A percentile compares a stretch with the other conserved stretches of the same genome.
Evolutionary conservation across 2,329 filamentous ascomycete species (phyloP).

Genomic region (Pestalotiopsis sp.): DNA sequence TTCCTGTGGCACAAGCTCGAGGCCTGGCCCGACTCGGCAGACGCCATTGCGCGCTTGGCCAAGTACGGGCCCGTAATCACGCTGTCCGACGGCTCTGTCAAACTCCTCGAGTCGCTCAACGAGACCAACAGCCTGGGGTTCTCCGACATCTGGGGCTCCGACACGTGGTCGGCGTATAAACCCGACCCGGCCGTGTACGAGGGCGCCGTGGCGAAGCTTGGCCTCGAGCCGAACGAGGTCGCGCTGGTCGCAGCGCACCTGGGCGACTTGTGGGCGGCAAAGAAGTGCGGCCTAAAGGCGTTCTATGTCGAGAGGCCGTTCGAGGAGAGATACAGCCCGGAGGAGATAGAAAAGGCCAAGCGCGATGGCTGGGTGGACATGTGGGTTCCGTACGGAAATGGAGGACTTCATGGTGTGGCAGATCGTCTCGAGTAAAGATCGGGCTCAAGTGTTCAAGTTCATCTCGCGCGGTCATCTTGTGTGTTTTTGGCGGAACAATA

Average conservation of each 20-base stretch:
- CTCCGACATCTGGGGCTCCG: constrained; percentile 54
- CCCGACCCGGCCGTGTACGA: constrained; percentile 59
- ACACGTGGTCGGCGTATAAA: constrained; percentile 64
- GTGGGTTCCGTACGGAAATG: constrained; percentile 42
- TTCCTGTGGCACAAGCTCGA: constrained; percentile 61
- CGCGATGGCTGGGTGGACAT: constrained; percentile 59
- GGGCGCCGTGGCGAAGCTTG: constrained; percentile 54
- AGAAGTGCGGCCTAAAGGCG: constrained; percentile 56
- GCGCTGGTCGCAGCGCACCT: constrained; percentile 66
- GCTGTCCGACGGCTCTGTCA: constrained; percentile 62
- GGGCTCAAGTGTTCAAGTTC: too few species aligned
- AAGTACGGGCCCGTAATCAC: constrained; percentile 53
- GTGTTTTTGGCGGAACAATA: too few species aligned
- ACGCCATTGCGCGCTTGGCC: constrained; percentile 49
- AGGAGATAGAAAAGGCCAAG: constrained; percentile 44
- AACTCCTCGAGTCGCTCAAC: constrained; percentile 55
- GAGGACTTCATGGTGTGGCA: constrained; percentile 9
- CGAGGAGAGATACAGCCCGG: constrained; percentile 54
- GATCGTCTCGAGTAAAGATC: not conserved
- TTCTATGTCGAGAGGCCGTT: constrained; percentile 60
- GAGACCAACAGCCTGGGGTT: constrained; percentile 52
- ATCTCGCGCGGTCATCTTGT: too few species aligned
- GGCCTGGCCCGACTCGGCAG: constrained; percentile 56
- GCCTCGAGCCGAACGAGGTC: constrained; percentile 50
- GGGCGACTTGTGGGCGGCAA: constrained; percentile 59